Conservation (phyloP, 2,329 filamentous ascomycete genomes). For the Pyricularia sp. region DNA sequence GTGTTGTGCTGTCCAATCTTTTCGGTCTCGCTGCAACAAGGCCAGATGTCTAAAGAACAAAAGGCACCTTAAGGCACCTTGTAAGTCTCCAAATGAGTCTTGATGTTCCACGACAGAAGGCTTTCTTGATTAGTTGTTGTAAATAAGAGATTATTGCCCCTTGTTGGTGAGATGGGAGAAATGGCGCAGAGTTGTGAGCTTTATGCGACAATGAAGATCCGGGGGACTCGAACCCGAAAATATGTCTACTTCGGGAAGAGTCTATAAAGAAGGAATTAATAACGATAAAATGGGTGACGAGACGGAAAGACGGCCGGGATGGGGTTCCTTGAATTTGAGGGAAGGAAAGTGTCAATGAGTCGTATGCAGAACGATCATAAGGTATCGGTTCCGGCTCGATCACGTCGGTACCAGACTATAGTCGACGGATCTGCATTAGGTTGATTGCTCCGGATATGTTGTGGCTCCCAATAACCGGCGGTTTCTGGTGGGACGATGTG, state of each 20-base stretch:
- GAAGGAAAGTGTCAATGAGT: not conserved
- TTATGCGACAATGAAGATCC: not conserved
- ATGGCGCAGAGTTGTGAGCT: not conserved
- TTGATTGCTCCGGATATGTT: not conserved
- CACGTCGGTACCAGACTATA: conserved; percentile 1
- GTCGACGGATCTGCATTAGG: not conserved
- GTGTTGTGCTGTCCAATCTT: not conserved
- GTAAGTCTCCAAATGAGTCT: not conserved
- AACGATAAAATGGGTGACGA: not conserved
- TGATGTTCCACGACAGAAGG: not conserved
- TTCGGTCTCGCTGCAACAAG: not conserved
- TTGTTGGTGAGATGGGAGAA: not conserved
- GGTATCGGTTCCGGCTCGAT: not conserved
- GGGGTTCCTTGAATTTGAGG: not conserved
- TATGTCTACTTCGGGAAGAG: not conserved
- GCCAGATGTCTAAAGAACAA: not conserved
- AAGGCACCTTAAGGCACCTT: not conserved
- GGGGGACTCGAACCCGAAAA: not conserved
- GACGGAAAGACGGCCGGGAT: not conserved
- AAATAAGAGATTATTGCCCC: not conserved
- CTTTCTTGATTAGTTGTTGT: not conserved
- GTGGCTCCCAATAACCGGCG: not conserved
- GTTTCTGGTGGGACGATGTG: not conserved
- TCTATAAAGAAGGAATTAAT: not conserved
- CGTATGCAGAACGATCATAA: not conserved